Conservation (phyloP, 441 rosid genomes). For the Populus hybrid region DNA sequence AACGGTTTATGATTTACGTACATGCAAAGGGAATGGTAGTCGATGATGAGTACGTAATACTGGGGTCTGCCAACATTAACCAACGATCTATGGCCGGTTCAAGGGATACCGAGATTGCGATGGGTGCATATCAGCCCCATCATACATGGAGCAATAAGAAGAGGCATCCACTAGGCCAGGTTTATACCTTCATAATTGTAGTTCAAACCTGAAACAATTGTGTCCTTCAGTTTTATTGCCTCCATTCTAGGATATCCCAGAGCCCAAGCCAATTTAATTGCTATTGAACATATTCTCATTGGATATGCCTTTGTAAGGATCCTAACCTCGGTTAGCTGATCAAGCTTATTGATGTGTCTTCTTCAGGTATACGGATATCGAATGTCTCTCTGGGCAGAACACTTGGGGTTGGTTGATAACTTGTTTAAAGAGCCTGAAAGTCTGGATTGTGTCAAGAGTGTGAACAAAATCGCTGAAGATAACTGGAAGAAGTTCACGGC, state of each 20-base stretch:
- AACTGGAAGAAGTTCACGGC: constrained; percentile 63
- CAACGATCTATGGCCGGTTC: constrained; percentile 85
- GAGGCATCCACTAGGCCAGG: constrained; percentile 73
- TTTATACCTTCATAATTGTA: constrained; percentile 9
- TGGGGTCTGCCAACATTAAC: constrained; percentile 89
- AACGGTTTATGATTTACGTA: no score
- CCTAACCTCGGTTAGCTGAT: constrained; percentile 1
- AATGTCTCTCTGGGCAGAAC: constrained; percentile 90
- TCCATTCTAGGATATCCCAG: background rate
- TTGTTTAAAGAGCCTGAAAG: constrained; percentile 51
- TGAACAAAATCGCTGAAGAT: constrained; percentile 62
- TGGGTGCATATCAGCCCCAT: constrained; percentile 75
- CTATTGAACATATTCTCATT: background rate
- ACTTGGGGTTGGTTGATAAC: constrained; percentile 48
- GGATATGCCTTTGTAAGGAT: background rate
- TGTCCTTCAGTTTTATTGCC: background rate
- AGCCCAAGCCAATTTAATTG: background rate
- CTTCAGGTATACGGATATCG: constrained; percentile 71
- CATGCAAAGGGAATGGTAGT: no score
- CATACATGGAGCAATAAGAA: constrained; percentile 54
- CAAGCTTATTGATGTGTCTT: background rate
- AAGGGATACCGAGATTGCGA: constrained; percentile 86
- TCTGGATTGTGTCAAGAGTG: constrained; percentile 55
- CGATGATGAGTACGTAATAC: constrained; percentile 77
- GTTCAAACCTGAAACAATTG: background rate